A percentile compares a stretch with the other conserved stretches of the same genome.
Conservation (phyloP, 2,329 filamentous ascomycete species). For the Trichophyton mentagrophytes region DNA sequence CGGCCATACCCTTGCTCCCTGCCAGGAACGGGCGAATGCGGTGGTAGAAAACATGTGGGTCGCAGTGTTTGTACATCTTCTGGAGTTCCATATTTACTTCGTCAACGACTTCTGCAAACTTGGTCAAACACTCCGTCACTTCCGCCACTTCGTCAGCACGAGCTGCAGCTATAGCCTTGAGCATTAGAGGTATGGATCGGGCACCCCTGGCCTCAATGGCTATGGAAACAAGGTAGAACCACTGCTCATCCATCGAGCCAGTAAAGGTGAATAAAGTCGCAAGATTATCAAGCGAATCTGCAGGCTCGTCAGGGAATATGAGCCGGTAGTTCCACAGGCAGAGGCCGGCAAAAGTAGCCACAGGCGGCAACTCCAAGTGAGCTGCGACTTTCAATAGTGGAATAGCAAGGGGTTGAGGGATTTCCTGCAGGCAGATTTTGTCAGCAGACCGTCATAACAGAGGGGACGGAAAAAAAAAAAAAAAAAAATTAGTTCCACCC, state of each 20-base stretch:
- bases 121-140: constrained; percentile 64
- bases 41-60: constrained; percentile 89
- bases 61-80: constrained; percentile 90
- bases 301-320: constrained; percentile 67
- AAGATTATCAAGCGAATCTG: constrained; percentile 77
- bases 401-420: constrained; percentile 71
- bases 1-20: constrained; percentile 94
- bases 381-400: constrained; percentile 67
- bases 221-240: constrained; percentile 94
- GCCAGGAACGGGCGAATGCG: constrained; percentile 92
- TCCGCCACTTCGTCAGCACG: constrained; percentile 54
- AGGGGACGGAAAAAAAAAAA: constrained; percentile 28
- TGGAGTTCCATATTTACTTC: constrained; percentile 67
- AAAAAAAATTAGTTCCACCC: constrained; percentile 38
- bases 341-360: constrained; percentile 84
- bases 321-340: constrained; percentile 97
- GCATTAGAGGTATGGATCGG: constrained; percentile 76
- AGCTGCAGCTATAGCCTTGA: constrained; percentile 71
- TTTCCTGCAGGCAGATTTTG: constrained; percentile 30
- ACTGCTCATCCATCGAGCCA: constrained; percentile 88
- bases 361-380: constrained; percentile 72
- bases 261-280: constrained; percentile 83
- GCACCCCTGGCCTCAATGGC: constrained; percentile 89
- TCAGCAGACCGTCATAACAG: constrained; percentile 44
- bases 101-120: constrained; percentile 76